Conservation (phyloP, 2,329 filamentous ascomycete species). For the Mycocentrospora acerina region DNA sequence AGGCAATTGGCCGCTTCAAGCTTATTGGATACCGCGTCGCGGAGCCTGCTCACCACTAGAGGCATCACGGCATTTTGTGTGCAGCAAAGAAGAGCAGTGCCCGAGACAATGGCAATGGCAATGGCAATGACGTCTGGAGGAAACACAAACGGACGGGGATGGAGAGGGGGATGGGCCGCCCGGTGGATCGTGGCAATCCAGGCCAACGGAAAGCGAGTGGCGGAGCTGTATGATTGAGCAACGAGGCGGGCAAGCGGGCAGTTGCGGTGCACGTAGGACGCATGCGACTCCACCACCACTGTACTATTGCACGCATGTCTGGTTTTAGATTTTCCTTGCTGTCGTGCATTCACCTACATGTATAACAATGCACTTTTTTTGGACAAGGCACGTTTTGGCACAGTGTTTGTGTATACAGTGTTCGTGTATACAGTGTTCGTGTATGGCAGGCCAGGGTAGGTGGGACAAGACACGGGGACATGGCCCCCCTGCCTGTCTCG, state of each 20-base stretch:
- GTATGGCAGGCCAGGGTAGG: too few species aligned
- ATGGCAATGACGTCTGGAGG: not conserved
- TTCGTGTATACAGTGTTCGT: too few species aligned
- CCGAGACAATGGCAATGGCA: not conserved
- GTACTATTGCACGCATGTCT: conserved; percentile 45
- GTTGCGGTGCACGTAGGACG: conserved; percentile 20
- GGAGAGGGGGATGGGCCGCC: conserved; percentile 4
- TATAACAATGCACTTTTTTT: conserved; percentile 27
- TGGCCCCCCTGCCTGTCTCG: too few species aligned
- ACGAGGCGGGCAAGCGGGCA: conserved; percentile 16
- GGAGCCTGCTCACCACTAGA: conserved; percentile 25
- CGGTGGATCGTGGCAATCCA: too few species aligned
- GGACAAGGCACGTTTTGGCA: too few species aligned
- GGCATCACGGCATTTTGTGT: not conserved
- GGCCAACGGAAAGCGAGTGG: too few species aligned
- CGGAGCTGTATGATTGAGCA: conserved; percentile 23
- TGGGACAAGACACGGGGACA: too few species aligned
- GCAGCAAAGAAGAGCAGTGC: conserved; percentile 1
- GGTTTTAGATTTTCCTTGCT: conserved; percentile 40
- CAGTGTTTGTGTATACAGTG: too few species aligned
- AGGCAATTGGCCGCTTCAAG: conserved; percentile 96
- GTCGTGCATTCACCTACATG: conserved; percentile 29
- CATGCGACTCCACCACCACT: conserved; percentile 26
- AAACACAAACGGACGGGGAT: conserved; percentile 3
- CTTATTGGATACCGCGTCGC: conserved; percentile 74